A percentile compares a stretch with the other conserved stretches of the same genome.
phyloP scores from a whole-genome alignment of 176 grass and related monocot species.

The Lolium rigidum region DNA sequence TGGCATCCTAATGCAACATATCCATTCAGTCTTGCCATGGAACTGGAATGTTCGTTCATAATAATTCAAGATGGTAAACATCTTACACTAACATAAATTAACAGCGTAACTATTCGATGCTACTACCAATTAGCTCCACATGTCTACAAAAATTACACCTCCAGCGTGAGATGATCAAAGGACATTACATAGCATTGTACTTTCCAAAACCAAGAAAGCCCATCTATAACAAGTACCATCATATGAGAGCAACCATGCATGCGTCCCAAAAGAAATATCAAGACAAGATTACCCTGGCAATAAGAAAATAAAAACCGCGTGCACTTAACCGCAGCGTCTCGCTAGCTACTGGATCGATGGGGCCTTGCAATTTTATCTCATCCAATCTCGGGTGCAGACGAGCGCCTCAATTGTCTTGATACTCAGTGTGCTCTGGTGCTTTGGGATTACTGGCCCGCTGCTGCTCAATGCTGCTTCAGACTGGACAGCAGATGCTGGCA shows the following conservation, averaged over 20 bases:
- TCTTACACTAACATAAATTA: neutral
- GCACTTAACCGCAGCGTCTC: neutral
- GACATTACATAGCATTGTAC: neutral
- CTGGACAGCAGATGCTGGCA: conserved; percentile 46
- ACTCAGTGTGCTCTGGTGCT: conserved; percentile 45
- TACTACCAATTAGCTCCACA: neutral
- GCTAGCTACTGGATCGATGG: neutral
- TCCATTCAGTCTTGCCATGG: neutral
- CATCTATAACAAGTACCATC: neutral
- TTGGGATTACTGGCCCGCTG: conserved; percentile 54
- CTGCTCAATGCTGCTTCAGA: conserved; percentile 49
- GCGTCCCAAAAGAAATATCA: neutral
- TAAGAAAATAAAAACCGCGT: neutral
- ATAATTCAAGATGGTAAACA: neutral
- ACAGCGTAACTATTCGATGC: neutral
- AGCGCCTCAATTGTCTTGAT: conserved; percentile 57
- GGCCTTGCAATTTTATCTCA: conserved; percentile 41
- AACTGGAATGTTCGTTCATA: neutral
- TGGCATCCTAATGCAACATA: too few relatives aligned
- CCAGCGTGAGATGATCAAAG: neutral
- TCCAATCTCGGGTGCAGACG: conserved; percentile 57
- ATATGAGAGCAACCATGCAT: neutral
- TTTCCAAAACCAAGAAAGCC: conserved; percentile 6
- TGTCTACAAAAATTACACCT: neutral
- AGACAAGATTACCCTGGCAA: neutral